Evolutionary conservation across 768 basidiomycete species (phyloP).

Genomic region (Lactarius sp.): DNA sequence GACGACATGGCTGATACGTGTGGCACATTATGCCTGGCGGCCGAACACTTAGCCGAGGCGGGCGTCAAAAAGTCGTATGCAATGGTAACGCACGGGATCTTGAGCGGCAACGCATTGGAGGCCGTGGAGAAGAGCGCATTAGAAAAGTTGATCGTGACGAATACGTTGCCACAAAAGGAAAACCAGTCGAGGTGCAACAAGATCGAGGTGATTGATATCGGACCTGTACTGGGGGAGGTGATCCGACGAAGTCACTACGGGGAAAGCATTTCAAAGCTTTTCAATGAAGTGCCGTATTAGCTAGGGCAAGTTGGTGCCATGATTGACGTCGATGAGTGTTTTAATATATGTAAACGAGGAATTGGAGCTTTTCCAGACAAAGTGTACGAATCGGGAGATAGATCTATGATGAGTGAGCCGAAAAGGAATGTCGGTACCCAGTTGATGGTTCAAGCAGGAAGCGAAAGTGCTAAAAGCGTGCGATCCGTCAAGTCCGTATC

Average conservation of each 20-base stretch:
- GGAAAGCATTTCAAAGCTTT: slow-evolving; percentile 86
- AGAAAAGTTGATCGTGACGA: slow-evolving; percentile 96
- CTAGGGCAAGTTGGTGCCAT: neutral
- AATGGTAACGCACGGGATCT: slow-evolving; percentile 94
- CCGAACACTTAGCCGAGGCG: slow-evolving; percentile 81
- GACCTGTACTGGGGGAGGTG: slow-evolving; percentile 91
- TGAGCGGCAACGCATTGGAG: slow-evolving; percentile 84
- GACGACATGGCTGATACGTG: slow-evolving; percentile 99
- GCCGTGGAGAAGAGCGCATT: slow-evolving; percentile 67
- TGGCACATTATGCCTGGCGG: slow-evolving; percentile 89
- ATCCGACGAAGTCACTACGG: slow-evolving; percentile 96
- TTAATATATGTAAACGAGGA: neutral
- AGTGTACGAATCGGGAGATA: slow-evolving; percentile 3
- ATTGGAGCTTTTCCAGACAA: neutral
- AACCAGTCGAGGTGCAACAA: slow-evolving; percentile 69
- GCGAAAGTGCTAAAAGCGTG: slow-evolving; percentile 10
- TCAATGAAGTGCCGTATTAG: slow-evolving; percentile 79
- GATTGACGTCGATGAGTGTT: neutral
- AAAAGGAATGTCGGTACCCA: slow-evolving; percentile 1
- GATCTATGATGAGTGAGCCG: neutral
- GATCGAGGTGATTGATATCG: slow-evolving; percentile 93
- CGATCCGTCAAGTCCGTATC: slow-evolving; percentile 18
- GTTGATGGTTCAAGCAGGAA: neutral
- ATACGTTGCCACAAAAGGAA: slow-evolving; percentile 87
- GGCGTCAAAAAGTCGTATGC: slow-evolving; percentile 84